These are phyloP conservation scores for Lablab purpureus DNA, from an alignment of 306 rosid genomes.

Conservation along the genomic window DNA sequence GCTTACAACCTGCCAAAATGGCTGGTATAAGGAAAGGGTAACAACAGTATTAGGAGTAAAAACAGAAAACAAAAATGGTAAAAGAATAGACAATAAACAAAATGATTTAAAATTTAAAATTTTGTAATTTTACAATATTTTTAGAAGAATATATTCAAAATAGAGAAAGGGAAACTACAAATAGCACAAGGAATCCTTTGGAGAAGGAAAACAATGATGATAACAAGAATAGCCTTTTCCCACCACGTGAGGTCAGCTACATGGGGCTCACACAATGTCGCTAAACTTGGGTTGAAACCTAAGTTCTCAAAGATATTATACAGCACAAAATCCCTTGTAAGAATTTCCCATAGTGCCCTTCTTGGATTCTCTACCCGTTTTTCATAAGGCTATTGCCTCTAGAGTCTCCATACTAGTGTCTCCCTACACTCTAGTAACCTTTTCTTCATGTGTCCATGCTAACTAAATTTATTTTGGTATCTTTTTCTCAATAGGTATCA, in stretches of 20 bases:
- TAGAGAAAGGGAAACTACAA: background rate
- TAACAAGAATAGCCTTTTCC: background rate
- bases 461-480: background rate
- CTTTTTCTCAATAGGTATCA: background rate
- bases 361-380: background rate
- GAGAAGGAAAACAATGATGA: background rate
- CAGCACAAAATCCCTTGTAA: background rate
- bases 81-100: slow-evolving; percentile 16
- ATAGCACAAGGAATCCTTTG: background rate
- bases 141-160: slow-evolving; percentile 28
- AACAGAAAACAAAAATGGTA: background rate
- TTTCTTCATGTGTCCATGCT: background rate
- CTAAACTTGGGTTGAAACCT: background rate
- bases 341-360: background rate
- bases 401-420: too few species aligned
- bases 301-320: background rate
- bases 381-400: background rate
- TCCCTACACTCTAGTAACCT: background rate
- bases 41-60: slow-evolving; percentile 30
- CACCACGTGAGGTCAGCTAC: background rate
- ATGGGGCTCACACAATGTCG: background rate
- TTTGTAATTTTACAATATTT: background rate
- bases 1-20: slow-evolving; percentile 90
- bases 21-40: slow-evolving; percentile 65
- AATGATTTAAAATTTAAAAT: background rate